Evolutionary conservation across 192 early-diverging fungal genomes (phyloP), one percentile per base, ranked within the genome.

Genomic region (Umbelopsis isabellina): DNA sequence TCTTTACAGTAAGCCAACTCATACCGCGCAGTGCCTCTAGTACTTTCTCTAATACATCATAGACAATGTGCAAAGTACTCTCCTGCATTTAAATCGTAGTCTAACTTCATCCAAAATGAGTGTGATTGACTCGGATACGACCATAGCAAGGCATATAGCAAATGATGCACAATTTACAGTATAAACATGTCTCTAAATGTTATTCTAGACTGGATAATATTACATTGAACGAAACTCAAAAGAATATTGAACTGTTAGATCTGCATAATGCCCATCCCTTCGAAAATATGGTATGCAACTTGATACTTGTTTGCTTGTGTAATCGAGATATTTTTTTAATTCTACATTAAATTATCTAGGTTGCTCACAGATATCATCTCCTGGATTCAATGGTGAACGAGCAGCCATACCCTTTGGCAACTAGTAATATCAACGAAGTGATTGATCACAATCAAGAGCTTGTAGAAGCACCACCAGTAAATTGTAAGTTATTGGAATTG

Each of bases 221-320:
- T 18, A 61, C 55, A 0, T 30, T 61, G 13, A 15, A 10, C 4
- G 55, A 61, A 35, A 35, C 18, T n/a, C 11, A n/a, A n/a, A 61
- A 12, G 15, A 30, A 25, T 16, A 3, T 35, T 0, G 55, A 16
- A 0, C 9, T 35, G 15, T 12, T 35, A 1, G 7, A 8, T 33
- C 30, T n/a, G 11, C 27, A 37, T 6, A 10, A 12, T 35, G 55
- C 30, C 10, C 55, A 61, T 35, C 30, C 55, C 4, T 61, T 61
- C 30, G 55, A 61, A n/a, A 61, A 61, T 18, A 11, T 61, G 55
- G 55, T 61, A 61, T 16, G 30, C 55, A 25, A 25, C 23, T 25
- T 52, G 9, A 6, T 23, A 4, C 23, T 61, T 16, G 8, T 3
- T 3, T 15, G 22, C 2, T 2, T 23, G 7, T 10, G 21, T 1